These are phyloP conservation scores for Huntiella abstrusa DNA, from an alignment of 2,329 filamentous ascomycete species.

Conservation along the genomic window DNA sequence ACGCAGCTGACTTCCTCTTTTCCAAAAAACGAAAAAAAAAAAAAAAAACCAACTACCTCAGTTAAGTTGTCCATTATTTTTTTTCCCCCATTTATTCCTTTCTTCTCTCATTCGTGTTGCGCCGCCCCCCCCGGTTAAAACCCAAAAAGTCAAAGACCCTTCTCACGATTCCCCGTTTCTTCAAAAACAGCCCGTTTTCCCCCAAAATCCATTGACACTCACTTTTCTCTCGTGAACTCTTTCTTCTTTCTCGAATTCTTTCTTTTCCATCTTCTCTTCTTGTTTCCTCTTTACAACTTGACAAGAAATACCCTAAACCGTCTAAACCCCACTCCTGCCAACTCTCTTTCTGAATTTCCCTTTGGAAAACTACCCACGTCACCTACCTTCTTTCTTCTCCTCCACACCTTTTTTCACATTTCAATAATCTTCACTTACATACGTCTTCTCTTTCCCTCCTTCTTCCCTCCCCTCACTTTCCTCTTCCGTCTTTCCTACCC, in stretches of 20 bases:
- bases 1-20: no score
- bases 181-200: no score
- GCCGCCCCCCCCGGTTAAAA: neutral
- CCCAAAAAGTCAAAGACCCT: neutral
- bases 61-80: neutral
- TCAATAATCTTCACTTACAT: neutral
- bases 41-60: no score
- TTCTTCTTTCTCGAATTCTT: conserved; percentile 3
- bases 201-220: no score
- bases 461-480: neutral
- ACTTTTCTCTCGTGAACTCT: no score
- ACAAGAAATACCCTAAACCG: no score
- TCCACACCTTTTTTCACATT: neutral
- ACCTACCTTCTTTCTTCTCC: neutral
- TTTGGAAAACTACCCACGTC: no score
- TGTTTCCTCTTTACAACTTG: neutral
- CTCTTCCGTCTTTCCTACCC: neutral
- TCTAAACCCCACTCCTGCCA: neutral
- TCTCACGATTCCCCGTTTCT: no score
- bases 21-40: no score
- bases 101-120: neutral
- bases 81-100: neutral
- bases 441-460: neutral
- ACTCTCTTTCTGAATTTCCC: neutral
- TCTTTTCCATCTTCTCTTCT: neutral